Conservation (phyloP, 1,284 basidiomycete genomes). For the Pulchroboletus neoregius region DNA sequence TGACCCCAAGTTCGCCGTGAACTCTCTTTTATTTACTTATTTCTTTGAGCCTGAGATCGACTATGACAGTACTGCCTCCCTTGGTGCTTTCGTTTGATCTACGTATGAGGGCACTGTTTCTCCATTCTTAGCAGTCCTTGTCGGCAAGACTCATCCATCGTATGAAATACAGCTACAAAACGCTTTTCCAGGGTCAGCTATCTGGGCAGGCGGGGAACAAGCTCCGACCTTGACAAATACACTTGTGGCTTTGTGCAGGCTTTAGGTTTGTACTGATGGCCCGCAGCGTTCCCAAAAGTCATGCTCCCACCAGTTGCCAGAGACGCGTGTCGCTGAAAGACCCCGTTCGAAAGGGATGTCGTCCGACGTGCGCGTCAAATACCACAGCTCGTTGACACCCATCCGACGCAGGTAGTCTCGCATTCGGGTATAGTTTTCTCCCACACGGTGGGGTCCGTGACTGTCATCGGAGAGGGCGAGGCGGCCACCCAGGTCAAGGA, state of each 20-base stretch:
- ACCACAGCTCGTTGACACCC: slow-evolving; percentile 71
- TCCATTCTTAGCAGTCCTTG: no score
- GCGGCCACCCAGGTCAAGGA: slow-evolving; percentile 62
- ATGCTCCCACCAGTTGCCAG: slow-evolving; percentile 55
- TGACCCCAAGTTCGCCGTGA: slow-evolving; percentile 9
- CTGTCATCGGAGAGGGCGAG: slow-evolving; percentile 94
- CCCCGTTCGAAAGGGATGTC: slow-evolving; percentile 37
- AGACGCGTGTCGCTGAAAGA: slow-evolving; percentile 42
- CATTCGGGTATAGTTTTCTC: slow-evolving; percentile 76
- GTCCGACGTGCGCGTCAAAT: slow-evolving; percentile 40
- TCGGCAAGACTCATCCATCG: no score
- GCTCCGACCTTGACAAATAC: slow-evolving; percentile 33
- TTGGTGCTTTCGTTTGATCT: no score
- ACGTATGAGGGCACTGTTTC: no score
- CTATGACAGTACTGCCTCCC: no score
- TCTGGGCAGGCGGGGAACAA: slow-evolving; percentile 26
- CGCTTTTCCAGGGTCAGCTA: slow-evolving; percentile 10
- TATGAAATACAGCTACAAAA: slow-evolving; percentile 19
- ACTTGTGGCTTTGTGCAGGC: slow-evolving; percentile 5
- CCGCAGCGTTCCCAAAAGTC: slow-evolving; percentile 46
- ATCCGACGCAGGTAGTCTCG: slow-evolving; percentile 63
- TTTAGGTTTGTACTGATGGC: slow-evolving; percentile 16
- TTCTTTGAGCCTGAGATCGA: no score
- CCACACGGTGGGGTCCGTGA: slow-evolving; percentile 86
- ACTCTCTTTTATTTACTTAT: no score